phyloP scores from a whole-genome alignment of 768 basidiomycete species.

The Fibroporia radiculosa region DNA sequence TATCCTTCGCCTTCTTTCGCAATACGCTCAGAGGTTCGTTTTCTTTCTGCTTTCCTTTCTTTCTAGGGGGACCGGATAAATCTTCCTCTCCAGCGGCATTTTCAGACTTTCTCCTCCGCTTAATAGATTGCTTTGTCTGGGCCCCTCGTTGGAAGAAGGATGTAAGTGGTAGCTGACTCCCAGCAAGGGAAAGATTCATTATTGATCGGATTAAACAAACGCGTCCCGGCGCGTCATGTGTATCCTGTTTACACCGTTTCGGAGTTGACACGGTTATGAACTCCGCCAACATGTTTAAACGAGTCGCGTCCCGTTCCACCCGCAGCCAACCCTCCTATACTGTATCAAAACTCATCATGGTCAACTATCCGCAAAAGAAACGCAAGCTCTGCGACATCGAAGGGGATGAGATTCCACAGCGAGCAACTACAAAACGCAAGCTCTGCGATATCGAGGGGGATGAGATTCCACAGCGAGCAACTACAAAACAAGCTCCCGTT shows the following conservation, averaged over 20 bases:
- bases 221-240: not conserved
- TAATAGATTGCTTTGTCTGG: not conserved
- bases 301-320: conserved; percentile 6
- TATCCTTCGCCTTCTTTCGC: too few species aligned
- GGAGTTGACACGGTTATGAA: conserved; percentile 33
- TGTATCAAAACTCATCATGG: conserved; percentile 12
- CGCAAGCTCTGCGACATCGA: conserved; percentile 23
- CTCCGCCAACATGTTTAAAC: conserved; percentile 22
- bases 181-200: conserved; percentile 1
- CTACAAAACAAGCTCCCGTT: conserved; percentile 28
- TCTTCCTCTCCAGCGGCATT: not conserved
- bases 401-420: conserved; percentile 20
- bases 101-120: not conserved
- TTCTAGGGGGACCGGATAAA: conserved; percentile 4
- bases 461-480: too few species aligned
- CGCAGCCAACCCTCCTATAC: too few species aligned
- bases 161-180: conserved; percentile 3
- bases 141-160: not conserved
- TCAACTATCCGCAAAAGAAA: conserved; percentile 11
- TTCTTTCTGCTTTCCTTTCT: conserved; percentile 14
- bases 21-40: too few species aligned
- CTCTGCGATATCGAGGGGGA: conserved; percentile 24
- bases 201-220: not conserved
- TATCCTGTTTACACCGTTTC: conserved; percentile 7
- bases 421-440: conserved; percentile 42